Evolutionary conservation across 1,139 yeast genomes (phyloP).

Genomic region (Nakaseomyces sp.): DNA sequence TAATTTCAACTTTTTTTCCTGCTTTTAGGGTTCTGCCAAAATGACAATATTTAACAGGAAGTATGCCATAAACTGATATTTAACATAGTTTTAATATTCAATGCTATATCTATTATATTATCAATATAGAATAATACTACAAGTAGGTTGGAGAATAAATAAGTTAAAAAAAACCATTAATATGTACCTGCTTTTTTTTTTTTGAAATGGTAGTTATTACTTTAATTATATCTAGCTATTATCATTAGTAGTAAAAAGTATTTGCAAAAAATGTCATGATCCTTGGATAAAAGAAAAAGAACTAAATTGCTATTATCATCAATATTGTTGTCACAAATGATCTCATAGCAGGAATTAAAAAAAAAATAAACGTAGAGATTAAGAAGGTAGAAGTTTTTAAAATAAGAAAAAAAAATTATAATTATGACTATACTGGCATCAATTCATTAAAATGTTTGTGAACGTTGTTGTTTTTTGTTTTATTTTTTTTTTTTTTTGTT

Average conservation of each 20-base stretch:
- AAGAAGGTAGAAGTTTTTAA: not conserved
- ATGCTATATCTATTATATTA: no score
- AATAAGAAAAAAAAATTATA: not conserved
- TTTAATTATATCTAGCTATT: not conserved
- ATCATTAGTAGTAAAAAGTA: not conserved
- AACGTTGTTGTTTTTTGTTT: not conserved
- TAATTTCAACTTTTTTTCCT: no score
- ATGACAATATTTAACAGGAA: no score
- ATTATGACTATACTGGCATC: slow-evolving; percentile 1
- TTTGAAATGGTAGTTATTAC: no score
- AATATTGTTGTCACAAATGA: not conserved
- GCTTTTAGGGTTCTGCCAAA: no score
- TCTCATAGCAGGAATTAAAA: not conserved
- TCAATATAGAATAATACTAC: no score
- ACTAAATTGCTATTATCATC: no score
- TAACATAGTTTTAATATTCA: no score
- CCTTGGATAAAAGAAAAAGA: not conserved
- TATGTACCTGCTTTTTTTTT: no score
- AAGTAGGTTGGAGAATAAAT: not conserved
- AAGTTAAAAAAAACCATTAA: no score
- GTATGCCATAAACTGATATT: no score
- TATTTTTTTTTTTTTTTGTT: not conserved
- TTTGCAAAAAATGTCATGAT: not conserved
- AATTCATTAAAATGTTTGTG: not conserved
- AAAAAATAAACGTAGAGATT: not conserved